Evolutionary conservation across 2,329 filamentous ascomycete species (phyloP), one percentile per base, ranked within the genome.

Genomic region (Aspergillus aculeatinus): DNA sequence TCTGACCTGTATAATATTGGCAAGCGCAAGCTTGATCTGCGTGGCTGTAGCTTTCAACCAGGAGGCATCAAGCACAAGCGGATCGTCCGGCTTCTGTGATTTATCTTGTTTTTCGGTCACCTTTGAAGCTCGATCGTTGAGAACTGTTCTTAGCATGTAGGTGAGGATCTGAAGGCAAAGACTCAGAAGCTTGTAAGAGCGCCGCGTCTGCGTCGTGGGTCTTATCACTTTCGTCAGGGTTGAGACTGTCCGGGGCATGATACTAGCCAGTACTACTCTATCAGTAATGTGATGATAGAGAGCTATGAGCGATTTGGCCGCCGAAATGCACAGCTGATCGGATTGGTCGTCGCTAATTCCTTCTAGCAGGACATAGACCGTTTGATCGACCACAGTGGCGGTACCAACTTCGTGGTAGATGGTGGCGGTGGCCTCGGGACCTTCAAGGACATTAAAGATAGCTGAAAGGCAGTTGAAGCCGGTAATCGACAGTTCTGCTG

Each of bases 191-290:
- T 82, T 85, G 65, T 83, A 87, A 51, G 83, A 81, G 35, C 85
- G 80, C 52, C 85, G 81, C 65, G 83, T 82, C 47, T 84, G 80
- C n/a, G 82, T 85, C 0, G 88, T 89, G 0, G 87, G 86, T 4
- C 89, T 88, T 54, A 96, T 77, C 0, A 92, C 79, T 68, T 89
- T 93, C 2, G 89, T 88, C 25, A 99, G 79, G 1, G 87, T 86
- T 3, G 95, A 98, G 0, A 96, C 85, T 0, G 91, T 91, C 10
- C 93, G 92, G 0, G 96, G 95, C 48, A 98, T 81, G 69, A 99
- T 95, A 62, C 86, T 93, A 10, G 92, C 91, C 58, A 96, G 80
- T 2, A 90, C 86, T n/a, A 89, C 84, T 51, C 84, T 84, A 68
- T 95, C 89, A 55, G 83, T 86, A 48, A 96, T 82, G 23, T 86